phyloP scores from a whole-genome alignment of 805 yeast genomes.

The Sugiyamaella marilandica region DNA sequence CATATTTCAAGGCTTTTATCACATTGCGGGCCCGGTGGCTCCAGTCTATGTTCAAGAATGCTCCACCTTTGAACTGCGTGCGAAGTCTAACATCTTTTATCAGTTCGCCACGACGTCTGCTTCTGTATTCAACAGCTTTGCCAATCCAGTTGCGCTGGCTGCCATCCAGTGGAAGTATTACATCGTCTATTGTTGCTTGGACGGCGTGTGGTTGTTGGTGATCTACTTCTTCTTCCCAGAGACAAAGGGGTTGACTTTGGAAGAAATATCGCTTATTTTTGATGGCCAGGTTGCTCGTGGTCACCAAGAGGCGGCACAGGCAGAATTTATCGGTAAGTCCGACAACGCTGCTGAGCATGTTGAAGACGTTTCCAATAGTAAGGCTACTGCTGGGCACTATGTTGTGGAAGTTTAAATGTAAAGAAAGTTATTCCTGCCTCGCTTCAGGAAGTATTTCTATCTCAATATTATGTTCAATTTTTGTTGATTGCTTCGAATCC shows the following conservation, averaged over 20 bases:
- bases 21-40: neutral
- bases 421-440: too few species aligned
- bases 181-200: constrained; percentile 28
- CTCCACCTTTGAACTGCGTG: neutral
- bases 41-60: neutral
- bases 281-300: constrained; percentile 22
- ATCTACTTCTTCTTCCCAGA: constrained; percentile 35
- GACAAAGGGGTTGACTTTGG: constrained; percentile 38
- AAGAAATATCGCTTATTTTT: constrained; percentile 32
- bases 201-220: constrained; percentile 1
- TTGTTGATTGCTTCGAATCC: too few species aligned
- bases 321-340: constrained; percentile 3
- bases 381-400: neutral
- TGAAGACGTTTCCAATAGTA: neutral
- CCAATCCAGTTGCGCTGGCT: constrained; percentile 38
- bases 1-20: constrained; percentile 7
- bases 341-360: constrained; percentile 1
- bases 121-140: constrained; percentile 11
- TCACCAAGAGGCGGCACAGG: constrained; percentile 2
- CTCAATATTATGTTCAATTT: too few species aligned
- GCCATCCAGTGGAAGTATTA: constrained; percentile 42
- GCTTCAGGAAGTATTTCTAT: too few species aligned
- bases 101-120: neutral
- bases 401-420: too few species aligned
- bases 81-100: neutral